These are phyloP conservation scores for Kazachstania sp. DNA, from an alignment of 1,139 yeast genomes.

Conservation along the genomic window DNA sequence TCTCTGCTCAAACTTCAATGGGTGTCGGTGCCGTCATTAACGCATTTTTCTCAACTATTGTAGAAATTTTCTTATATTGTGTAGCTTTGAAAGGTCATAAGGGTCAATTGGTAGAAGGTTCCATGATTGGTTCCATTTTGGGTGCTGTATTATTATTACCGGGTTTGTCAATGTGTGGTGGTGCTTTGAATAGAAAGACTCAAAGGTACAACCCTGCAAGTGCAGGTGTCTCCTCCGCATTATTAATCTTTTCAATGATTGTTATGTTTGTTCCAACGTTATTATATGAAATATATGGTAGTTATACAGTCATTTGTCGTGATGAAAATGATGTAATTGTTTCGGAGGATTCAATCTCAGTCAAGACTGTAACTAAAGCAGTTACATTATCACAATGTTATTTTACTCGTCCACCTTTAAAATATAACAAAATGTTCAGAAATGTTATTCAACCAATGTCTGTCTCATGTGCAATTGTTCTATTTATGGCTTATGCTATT, in stretches of 20 bases:
- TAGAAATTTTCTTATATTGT: conserved; percentile 84
- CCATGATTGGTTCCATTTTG: conserved; percentile 88
- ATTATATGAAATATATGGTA: conserved; percentile 83
- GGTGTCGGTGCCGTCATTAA: conserved; percentile 98
- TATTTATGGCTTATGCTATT: conserved; percentile 79
- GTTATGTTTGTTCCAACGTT: conserved; percentile 93
- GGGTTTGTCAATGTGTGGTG: conserved; percentile 95
- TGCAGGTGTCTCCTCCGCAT: conserved; percentile 95
- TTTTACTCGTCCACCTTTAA: conserved; percentile 67
- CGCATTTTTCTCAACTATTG: conserved; percentile 94
- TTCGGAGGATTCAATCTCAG: conserved; percentile 15
- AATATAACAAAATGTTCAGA: conserved; percentile 53
- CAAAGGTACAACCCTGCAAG: conserved; percentile 92
- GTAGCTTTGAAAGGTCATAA: conserved; percentile 83
- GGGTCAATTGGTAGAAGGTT: conserved; percentile 89
- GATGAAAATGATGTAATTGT: conserved; percentile 21
- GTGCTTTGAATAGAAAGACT: conserved; percentile 83
- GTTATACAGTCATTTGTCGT: conserved; percentile 68
- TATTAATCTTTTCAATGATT: conserved; percentile 83
- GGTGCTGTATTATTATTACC: conserved; percentile 91
- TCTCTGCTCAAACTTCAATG: conserved; percentile 97
- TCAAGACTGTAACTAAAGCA: conserved; percentile 31
- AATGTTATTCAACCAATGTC: conserved; percentile 73
- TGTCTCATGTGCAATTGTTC: conserved; percentile 65
- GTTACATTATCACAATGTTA: conserved; percentile 49